These are phyloP conservation scores for Leishmania lainsoni DNA, from an alignment of 208 protist genomes.

Conservation along the genomic window DNA sequence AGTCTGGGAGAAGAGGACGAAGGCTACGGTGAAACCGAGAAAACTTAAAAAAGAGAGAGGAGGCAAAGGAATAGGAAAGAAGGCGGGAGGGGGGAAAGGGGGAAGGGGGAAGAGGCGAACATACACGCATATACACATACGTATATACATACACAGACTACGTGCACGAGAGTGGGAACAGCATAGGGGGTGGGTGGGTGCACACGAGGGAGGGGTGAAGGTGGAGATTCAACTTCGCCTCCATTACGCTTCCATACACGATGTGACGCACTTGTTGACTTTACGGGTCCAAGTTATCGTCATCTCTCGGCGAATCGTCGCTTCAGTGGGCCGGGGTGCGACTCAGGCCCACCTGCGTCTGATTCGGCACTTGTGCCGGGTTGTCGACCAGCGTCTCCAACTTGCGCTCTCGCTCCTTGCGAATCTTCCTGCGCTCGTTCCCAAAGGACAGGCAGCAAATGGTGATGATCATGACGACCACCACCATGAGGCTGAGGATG, in stretches of 20 bases:
- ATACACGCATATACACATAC: neutral
- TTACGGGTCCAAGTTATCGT: conserved; percentile 19
- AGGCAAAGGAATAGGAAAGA: conserved; percentile 9
- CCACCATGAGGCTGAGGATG: conserved; percentile 29
- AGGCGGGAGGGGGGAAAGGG: neutral
- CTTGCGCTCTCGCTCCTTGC: conserved; percentile 34
- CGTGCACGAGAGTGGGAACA: neutral
- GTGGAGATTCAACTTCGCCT: neutral
- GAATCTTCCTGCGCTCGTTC: conserved; percentile 35
- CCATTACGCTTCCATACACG: neutral
- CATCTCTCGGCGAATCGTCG: conserved; percentile 6
- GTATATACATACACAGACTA: neutral
- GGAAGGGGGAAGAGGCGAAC: neutral
- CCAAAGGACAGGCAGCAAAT: conserved; percentile 46
- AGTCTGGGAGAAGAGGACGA: neutral
- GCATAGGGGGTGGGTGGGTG: neutral
- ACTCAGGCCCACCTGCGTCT: conserved; percentile 59
- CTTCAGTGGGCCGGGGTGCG: conserved; percentile 20
- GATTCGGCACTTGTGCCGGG: conserved; percentile 49
- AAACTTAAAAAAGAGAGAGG: neutral
- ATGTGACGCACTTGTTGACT: too few species aligned
- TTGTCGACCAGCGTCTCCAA: conserved; percentile 42
- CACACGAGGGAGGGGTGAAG: neutral
- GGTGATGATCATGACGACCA: conserved; percentile 46
- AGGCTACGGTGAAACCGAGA: neutral